Base-by-base conservation (phyloP, 139 green algal genomes). In the Deuterostichococcus epilithicus region DNA sequence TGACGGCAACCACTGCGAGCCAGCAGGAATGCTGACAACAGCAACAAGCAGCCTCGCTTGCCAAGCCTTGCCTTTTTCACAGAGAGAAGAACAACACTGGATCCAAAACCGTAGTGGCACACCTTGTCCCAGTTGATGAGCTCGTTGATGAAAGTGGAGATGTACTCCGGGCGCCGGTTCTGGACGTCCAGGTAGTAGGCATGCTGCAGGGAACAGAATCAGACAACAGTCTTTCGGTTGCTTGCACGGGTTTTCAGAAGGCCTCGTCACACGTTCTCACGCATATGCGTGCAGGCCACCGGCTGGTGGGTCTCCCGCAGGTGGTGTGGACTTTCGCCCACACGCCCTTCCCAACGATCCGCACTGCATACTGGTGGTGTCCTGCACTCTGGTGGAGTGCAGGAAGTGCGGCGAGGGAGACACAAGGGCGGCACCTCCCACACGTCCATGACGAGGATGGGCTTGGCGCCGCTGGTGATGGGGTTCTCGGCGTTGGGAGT, bases 401-500 rank as follows among this genome's bases (percentile, higher is more conserved):
- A 66, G 52, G 23, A 59, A 63, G 75, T 94, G 89, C 90, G n/a
- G n/a, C n/a, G n/a, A n/a, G n/a, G n/a, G n/a, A n/a, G n/a, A n/a
- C n/a, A n/a, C n/a, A n/a, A n/a, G n/a, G n/a, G n/a, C n/a, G n/a
- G n/a, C 42, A 52, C 42, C 42, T 97, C 94, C 94, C 94, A 98
- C 3, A 98, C 94, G 60, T 98, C 94, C 76, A 95, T 90, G 28
- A 98, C 87, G 79, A 98, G 88, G 63, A 93, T 87, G 25, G 75
- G 94, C 85, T 93, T 84, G 76, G 87, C 89, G 38, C 89, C 85
- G 3, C 89, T 77, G 32, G 39, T 37, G 76, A 95, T 78, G 26
- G 94, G 94, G 78, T 85, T 93, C 71, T 96, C 93, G 13, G 94
- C 94, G 80, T 98, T 98, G 78, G 94, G 91, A 1, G 94, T 97